Evolutionary conservation across 805 yeast genomes (phyloP).

Genomic region (Metschnikowia cubensis): DNA sequence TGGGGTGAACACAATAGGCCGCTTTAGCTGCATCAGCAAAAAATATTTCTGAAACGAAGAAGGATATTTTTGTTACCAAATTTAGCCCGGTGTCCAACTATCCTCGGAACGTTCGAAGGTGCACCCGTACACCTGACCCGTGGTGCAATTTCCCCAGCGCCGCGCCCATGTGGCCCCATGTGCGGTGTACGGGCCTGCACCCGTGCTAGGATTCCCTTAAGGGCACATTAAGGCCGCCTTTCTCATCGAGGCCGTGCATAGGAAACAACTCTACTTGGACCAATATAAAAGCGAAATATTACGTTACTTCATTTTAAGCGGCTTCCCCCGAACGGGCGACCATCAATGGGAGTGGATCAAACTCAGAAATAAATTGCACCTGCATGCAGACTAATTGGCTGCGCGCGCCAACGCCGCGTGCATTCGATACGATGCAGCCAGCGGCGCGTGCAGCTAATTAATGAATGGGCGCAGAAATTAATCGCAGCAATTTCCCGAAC

Average conservation of each 20-base stretch:
- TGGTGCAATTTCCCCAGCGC: constrained; percentile 1
- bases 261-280: background rate
- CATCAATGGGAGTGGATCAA: background rate
- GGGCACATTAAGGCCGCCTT: background rate
- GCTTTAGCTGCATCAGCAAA: no score
- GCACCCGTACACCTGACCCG: background rate
- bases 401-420: constrained; percentile 1
- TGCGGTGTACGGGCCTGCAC: background rate
- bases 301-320: background rate
- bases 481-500: constrained; percentile 3
- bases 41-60: no score
- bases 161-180: constrained; percentile 9
- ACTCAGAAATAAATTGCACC: background rate
- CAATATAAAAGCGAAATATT: background rate
- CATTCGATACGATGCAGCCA: constrained; percentile 5
- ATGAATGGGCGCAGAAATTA: constrained; percentile 1
- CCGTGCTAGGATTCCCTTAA: background rate
- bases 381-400: background rate
- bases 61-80: no score
- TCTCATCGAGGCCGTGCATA: background rate
- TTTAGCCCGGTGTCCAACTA: no score
- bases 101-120: no score
- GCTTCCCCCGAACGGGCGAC: background rate
- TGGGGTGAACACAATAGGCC: background rate
- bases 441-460: constrained; percentile 4